Conservation (phyloP, 495 filamentous ascomycete species). For the Podospora pseudocomata region DNA sequence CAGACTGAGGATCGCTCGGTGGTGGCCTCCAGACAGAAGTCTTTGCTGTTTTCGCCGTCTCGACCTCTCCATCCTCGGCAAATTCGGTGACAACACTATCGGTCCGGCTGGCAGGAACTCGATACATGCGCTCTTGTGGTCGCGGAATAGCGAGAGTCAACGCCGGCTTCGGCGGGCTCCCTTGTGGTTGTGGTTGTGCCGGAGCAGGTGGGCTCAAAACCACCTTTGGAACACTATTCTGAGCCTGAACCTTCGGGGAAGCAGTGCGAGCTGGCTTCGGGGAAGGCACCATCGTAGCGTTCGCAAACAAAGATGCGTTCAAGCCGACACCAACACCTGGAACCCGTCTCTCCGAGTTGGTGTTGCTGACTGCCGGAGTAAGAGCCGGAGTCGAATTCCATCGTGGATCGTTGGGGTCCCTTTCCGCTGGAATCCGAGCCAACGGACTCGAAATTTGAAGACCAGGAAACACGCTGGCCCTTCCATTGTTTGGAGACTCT, state of each 20-base stretch:
- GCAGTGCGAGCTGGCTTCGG: neutral
- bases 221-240: slow-evolving; percentile 2
- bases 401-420: slow-evolving; percentile 21
- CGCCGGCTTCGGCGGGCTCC: slow-evolving; percentile 30
- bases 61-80: slow-evolving; percentile 45
- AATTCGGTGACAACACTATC: slow-evolving; percentile 46
- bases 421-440: slow-evolving; percentile 26
- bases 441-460: slow-evolving; percentile 38
- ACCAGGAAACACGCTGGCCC: slow-evolving; percentile 7
- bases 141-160: slow-evolving; percentile 35
- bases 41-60: slow-evolving; percentile 27
- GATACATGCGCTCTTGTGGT: slow-evolving; percentile 8
- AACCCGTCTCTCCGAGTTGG: slow-evolving; percentile 30
- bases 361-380: neutral
- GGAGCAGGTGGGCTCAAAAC: slow-evolving; percentile 8
- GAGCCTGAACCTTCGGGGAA: neutral
- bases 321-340: neutral
- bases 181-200: slow-evolving; percentile 15
- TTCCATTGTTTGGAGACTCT: slow-evolving; percentile 30
- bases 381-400: slow-evolving; percentile 17
- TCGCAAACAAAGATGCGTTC: neutral
- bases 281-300: neutral
- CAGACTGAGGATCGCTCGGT: slow-evolving; percentile 36
- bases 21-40: slow-evolving; percentile 40
- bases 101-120: slow-evolving; percentile 22